These are phyloP conservation scores for Jamesozyma gamospora DNA, from an alignment of 805 yeast genomes.

Conservation along the genomic window DNA sequence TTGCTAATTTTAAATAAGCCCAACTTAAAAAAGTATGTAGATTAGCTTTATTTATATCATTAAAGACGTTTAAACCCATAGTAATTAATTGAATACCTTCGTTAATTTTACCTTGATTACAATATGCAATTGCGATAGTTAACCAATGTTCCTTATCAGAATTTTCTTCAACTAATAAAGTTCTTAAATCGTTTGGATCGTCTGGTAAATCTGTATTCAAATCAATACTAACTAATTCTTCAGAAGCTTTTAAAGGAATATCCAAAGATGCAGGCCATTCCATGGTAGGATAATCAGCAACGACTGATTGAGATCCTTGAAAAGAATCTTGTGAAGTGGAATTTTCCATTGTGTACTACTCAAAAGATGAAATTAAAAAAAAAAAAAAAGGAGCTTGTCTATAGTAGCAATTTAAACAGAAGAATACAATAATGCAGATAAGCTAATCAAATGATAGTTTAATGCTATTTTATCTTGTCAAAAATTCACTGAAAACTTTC, in stretches of 20 bases:
- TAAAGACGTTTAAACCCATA: constrained; percentile 40
- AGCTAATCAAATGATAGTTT: too few relatives aligned
- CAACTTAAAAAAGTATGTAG: constrained; percentile 62
- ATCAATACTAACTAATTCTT: constrained; percentile 81
- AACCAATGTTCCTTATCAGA: constrained; percentile 76
- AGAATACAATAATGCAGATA: too few relatives aligned
- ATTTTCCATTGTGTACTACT: not conserved
- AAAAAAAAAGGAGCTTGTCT: too few relatives aligned
- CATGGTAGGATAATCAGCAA: constrained; percentile 21
- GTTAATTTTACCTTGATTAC: constrained; percentile 43
- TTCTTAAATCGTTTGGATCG: constrained; percentile 75
- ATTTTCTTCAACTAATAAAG: constrained; percentile 69
- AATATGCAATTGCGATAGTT: constrained; percentile 71
- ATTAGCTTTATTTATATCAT: constrained; percentile 33
- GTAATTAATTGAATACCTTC: constrained; percentile 58
- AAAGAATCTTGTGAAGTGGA: not conserved
- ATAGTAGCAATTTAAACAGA: too few relatives aligned
- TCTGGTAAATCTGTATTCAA: constrained; percentile 76
- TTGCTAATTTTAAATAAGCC: constrained; percentile 48
- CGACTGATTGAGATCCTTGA: not conserved
- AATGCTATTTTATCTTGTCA: too few relatives aligned
- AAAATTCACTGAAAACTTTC: too few relatives aligned
- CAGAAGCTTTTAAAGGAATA: constrained; percentile 67
- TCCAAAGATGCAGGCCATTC: constrained; percentile 29
- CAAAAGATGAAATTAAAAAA: too few relatives aligned